Conservation (phyloP, 108 stramenopile genomes). For the Nitzschia putrida region DNA sequence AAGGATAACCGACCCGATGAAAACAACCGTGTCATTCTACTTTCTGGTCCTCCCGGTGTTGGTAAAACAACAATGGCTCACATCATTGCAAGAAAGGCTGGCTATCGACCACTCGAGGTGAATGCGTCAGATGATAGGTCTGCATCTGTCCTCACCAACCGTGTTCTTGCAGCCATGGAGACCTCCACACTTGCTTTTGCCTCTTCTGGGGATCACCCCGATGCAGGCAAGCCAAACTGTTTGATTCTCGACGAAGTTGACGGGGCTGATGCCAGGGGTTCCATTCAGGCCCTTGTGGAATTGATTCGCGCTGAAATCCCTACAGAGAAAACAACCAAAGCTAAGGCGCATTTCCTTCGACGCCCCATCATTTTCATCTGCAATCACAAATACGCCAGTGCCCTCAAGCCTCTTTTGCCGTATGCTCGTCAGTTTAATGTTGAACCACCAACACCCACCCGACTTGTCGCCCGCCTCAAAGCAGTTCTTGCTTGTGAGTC, state of each 20-base stretch:
- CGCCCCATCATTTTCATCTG: constrained; percentile 96
- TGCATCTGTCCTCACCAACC: constrained; percentile 75
- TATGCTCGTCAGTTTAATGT: constrained; percentile 86
- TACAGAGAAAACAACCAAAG: constrained; percentile 28
- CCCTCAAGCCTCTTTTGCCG: constrained; percentile 89
- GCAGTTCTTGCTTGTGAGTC: constrained; percentile 73
- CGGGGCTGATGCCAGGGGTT: constrained; percentile 89
- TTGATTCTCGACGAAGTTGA: constrained; percentile 97
- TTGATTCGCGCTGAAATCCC: constrained; percentile 85
- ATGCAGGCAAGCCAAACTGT: constrained; percentile 69
- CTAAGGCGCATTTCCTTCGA: constrained; percentile 60
- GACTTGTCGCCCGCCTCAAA: constrained; percentile 82
- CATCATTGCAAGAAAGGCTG: constrained; percentile 81
- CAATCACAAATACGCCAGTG: constrained; percentile 95
- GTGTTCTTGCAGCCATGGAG: constrained; percentile 83
- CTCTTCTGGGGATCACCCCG: constrained; percentile 32
- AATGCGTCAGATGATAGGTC: constrained; percentile 97
- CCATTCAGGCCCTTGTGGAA: constrained; percentile 81
- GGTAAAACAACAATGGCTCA: constrained; percentile 99
- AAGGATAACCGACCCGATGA: constrained; percentile 75
- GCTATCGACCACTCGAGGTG: constrained; percentile 92
- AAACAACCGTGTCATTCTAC: constrained; percentile 76
- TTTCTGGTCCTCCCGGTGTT: constrained; percentile 90
- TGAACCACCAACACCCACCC: constrained; percentile 56
- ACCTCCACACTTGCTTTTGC: constrained; percentile 63